Conservation (phyloP, 768 basidiomycete species). For the Hericium erinaceus region DNA sequence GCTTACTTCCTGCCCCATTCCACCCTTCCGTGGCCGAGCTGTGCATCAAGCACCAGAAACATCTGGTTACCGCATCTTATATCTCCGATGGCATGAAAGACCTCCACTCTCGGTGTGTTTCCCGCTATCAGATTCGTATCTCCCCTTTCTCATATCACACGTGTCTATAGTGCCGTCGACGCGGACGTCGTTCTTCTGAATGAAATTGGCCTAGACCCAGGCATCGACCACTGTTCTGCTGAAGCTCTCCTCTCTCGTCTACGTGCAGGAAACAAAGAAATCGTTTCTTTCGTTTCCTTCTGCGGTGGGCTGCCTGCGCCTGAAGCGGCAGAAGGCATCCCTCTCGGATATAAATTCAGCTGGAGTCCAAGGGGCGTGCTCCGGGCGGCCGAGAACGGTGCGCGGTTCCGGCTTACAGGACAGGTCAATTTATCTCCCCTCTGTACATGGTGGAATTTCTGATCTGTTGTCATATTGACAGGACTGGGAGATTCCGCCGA, state of each 20-base stretch:
- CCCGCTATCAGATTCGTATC: constrained; percentile 15
- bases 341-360: constrained; percentile 86
- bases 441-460: too few species aligned
- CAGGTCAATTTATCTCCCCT: constrained; percentile 29
- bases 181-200: constrained; percentile 71
- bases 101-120: constrained; percentile 48
- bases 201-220: constrained; percentile 87
- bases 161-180: constrained; percentile 29
- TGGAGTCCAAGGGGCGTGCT: constrained; percentile 90
- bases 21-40: constrained; percentile 63
- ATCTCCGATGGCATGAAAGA: constrained; percentile 68
- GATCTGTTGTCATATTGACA: constrained; percentile 15
- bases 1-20: constrained; percentile 70
- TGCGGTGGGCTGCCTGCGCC: constrained; percentile 90
- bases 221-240: constrained; percentile 84
- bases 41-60: constrained; percentile 60
- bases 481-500: constrained; percentile 40
- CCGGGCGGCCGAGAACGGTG: constrained; percentile 66
- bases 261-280: constrained; percentile 38
- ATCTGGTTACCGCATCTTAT: constrained; percentile 89
- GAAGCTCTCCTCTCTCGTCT: constrained; percentile 55
- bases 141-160: too few species aligned
- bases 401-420: constrained; percentile 50
- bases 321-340: constrained; percentile 45
- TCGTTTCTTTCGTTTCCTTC: constrained; percentile 77